A percentile compares a stretch with the other conserved stretches of the same genome.
These are phyloP conservation scores for Jaenimonas drosophilae DNA, from an alignment of 208 protist genomes.

Conservation along the genomic window DNA sequence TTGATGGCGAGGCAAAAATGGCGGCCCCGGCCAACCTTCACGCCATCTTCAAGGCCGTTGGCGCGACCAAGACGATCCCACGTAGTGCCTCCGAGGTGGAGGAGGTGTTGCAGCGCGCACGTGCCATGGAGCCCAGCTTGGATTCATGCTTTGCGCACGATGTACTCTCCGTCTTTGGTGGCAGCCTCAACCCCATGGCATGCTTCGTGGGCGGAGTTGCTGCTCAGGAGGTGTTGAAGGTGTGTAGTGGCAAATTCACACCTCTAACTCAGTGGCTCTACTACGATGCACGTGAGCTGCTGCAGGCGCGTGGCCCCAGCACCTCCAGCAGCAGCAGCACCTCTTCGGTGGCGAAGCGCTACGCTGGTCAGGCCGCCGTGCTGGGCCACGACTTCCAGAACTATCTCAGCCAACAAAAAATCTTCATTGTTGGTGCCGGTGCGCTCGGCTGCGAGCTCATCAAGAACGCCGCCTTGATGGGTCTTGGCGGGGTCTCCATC, in stretches of 20 bases:
- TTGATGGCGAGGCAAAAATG: conserved; percentile 82
- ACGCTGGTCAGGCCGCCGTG: conserved; percentile 93
- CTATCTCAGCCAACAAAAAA: conserved; percentile 65
- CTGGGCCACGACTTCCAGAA: conserved; percentile 91
- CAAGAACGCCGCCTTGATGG: conserved; percentile 99
- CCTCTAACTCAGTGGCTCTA: conserved; percentile 95
- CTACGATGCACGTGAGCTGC: conserved; percentile 93
- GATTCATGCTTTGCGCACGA: conserved; percentile 22
- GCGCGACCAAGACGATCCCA: conserved; percentile 12
- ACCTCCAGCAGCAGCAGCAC: conserved; percentile 3
- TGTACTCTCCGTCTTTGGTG: conserved; percentile 47
- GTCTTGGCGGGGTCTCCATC: conserved; percentile 89
- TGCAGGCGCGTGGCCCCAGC: conserved; percentile 27
- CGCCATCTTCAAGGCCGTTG: conserved; percentile 63
- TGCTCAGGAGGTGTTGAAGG: conserved; percentile 95
- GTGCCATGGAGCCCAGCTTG: conserved; percentile 8
- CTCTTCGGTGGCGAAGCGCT: conserved; percentile 40
- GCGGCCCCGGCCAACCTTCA: conserved; percentile 55
- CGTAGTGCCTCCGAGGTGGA: conserved; percentile 20
- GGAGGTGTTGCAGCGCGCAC: conserved; percentile 16
- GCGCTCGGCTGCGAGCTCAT: conserved; percentile 98
- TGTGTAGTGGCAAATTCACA: conserved; percentile 93
- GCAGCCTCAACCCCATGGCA: conserved; percentile 87
- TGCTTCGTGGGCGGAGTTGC: conserved; percentile 93
- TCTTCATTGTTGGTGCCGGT: conserved; percentile 96